A percentile compares a stretch with the other conserved stretches of the same genome.
phyloP scores from a whole-genome alignment of 2,329 filamentous ascomycete species.

The Aureobasidium sp. region DNA sequence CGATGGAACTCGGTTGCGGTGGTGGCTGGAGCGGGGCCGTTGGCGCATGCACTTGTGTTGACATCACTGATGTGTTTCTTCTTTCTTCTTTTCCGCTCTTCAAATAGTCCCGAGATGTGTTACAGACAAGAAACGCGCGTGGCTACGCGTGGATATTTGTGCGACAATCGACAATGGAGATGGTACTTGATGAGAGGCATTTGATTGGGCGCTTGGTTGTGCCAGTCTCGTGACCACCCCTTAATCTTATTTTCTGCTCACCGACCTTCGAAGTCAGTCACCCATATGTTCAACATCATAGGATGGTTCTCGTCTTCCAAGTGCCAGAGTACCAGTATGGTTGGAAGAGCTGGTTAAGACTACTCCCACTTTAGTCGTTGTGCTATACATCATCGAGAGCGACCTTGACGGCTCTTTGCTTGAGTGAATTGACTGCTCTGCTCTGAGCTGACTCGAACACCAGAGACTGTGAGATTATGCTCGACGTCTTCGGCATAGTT shows the following conservation, averaged over 20 bases:
- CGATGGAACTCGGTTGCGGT: conserved; percentile 6
- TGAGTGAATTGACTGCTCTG: not conserved
- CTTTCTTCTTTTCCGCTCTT: not conserved
- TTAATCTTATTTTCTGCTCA: conserved; percentile 13
- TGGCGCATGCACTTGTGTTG: conserved; percentile 4
- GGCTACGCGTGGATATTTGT: not conserved
- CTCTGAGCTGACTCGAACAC: not conserved
- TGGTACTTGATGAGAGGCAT: not conserved
- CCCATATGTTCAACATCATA: too few species aligned
- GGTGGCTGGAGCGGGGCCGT: conserved; percentile 16
- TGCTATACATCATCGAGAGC: not conserved
- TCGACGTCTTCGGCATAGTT: not conserved
- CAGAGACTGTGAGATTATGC: not conserved
- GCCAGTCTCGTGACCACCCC: conserved; percentile 10
- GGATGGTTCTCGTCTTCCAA: too few species aligned
- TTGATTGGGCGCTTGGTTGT: conserved; percentile 4
- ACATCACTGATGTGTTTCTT: conserved; percentile 6
- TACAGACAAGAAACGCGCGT: not conserved
- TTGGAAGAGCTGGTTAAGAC: not conserved
- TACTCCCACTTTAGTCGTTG: not conserved
- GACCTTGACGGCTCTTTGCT: not conserved
- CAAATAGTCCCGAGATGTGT: not conserved
- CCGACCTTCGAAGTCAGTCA: not conserved
- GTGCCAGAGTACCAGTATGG: too few species aligned
- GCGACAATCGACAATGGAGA: not conserved